Evolutionary conservation across 192 early-diverging fungal species (phyloP).

Genomic region (Dimargaris xerosporica): DNA sequence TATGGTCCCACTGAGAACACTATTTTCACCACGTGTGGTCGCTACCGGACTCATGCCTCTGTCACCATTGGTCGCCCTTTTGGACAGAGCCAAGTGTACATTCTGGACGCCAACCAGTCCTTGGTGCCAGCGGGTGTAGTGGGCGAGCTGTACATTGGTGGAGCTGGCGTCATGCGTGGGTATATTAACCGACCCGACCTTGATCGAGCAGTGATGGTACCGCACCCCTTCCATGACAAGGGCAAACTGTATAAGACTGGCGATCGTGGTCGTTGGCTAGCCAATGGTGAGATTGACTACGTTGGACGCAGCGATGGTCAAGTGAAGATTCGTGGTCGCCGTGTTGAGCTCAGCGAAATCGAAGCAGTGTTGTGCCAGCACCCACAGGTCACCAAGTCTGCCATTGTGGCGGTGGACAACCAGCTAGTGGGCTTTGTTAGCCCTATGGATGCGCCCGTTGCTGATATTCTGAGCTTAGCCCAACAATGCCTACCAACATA

Average conservation of each 20-base stretch:
- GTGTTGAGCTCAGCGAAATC: background rate
- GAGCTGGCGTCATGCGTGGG: background rate
- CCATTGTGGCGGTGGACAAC: background rate
- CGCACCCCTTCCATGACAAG: background rate
- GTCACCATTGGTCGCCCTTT: background rate
- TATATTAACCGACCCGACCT: background rate
- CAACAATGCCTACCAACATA: background rate
- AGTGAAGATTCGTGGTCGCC: background rate
- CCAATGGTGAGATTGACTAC: background rate
- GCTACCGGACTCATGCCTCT: too few species aligned
- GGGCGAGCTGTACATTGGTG: constrained; percentile 1
- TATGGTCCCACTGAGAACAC: constrained; percentile 5
- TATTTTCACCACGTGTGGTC: background rate
- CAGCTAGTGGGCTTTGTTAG: background rate
- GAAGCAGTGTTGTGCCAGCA: background rate
- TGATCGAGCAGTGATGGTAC: background rate
- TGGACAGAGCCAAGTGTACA: background rate
- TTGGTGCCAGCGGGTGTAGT: background rate
- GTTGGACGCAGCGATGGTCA: background rate
- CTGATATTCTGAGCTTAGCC: too few species aligned
- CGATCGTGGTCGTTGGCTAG: background rate
- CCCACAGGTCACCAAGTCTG: background rate
- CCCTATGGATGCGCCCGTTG: too few species aligned
- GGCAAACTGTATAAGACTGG: background rate
- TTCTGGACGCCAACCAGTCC: background rate